Conservation (phyloP, 1,139 yeast species). For the Candida albicans region DNA sequence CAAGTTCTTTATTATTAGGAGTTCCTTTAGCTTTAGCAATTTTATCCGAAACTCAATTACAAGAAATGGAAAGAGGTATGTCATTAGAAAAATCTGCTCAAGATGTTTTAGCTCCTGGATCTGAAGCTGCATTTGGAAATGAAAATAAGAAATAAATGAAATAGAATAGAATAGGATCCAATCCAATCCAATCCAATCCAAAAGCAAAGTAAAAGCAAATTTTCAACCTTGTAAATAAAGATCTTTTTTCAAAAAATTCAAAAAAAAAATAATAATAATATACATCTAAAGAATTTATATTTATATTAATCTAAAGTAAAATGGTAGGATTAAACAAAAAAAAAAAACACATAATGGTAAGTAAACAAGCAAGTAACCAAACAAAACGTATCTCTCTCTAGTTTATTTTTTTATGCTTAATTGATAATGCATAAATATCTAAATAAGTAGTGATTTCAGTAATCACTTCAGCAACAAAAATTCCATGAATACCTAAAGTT, state of each 20-base stretch:
- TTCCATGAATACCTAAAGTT: constrained; percentile 71
- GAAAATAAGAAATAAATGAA: constrained; percentile 26
- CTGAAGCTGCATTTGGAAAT: constrained; percentile 55
- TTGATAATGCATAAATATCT: constrained; percentile 82
- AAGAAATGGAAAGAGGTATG: constrained; percentile 92
- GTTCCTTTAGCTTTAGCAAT: constrained; percentile 90
- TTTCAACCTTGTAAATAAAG: constrained; percentile 7
- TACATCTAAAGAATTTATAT: constrained; percentile 3
- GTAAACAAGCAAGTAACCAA: not conserved
- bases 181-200: no score
- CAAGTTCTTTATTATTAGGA: constrained; percentile 83
- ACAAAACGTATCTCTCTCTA: constrained; percentile 1
- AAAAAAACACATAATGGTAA: not conserved
- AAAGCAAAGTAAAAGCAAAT: no score
- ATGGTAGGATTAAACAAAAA: no score
- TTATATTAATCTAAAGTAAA: constrained; percentile 5
- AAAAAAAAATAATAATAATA: not conserved
- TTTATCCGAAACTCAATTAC: constrained; percentile 87
- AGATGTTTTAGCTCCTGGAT: constrained; percentile 78
- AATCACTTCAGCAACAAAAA: constrained; percentile 80
- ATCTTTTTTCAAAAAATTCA: no score
- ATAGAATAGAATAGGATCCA: not conserved
- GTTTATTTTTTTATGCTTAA: constrained; percentile 69
- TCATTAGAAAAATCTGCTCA: constrained; percentile 82
- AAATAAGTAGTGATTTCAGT: constrained; percentile 78